phyloP scores from a whole-genome alignment of 2,329 filamentous ascomycete species.

The Biscogniauxia sp. region DNA sequence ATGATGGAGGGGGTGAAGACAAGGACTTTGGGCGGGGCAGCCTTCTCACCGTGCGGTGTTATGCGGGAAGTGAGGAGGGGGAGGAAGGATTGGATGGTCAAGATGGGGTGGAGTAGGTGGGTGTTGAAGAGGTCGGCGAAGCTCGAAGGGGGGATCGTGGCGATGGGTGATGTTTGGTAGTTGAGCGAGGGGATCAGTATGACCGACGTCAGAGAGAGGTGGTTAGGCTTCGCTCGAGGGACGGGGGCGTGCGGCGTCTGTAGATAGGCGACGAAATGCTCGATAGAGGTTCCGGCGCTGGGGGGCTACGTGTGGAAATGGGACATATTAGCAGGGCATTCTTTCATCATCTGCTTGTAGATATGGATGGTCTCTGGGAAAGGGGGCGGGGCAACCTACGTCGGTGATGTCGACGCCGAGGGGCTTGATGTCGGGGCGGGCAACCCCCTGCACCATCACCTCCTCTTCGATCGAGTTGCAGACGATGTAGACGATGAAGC shows the following conservation, averaged over 20 bases:
- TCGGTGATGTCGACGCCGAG: conserved; percentile 81
- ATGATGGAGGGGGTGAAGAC: conserved; percentile 79
- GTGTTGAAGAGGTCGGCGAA: conserved; percentile 92
- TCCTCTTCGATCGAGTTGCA: conserved; percentile 86
- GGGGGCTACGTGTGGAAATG: conserved; percentile 51
- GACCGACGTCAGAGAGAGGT: conserved; percentile 73
- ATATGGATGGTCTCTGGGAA: neutral
- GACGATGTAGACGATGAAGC: conserved; percentile 91
- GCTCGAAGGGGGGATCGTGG: conserved; percentile 76
- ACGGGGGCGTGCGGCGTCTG: conserved; percentile 74
- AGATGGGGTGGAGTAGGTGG: conserved; percentile 83
- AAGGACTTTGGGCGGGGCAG: conserved; percentile 61
- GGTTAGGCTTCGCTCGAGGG: conserved; percentile 71
- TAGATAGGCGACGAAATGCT: conserved; percentile 69
- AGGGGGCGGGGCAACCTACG: conserved; percentile 44
- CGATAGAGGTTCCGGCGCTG: conserved; percentile 65
- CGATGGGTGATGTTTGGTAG: conserved; percentile 80
- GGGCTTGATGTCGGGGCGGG: conserved; percentile 77
- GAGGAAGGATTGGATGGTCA: conserved; percentile 87
- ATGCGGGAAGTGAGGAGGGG: conserved; percentile 67
- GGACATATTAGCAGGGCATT: neutral
- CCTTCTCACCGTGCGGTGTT: conserved; percentile 30
- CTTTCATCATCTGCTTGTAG: neutral
- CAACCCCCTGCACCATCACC: conserved; percentile 69
- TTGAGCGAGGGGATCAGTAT: conserved; percentile 79